Evolutionary conservation across 495 filamentous ascomycete species (phyloP).

Genomic region (Xylaria castorea): DNA sequence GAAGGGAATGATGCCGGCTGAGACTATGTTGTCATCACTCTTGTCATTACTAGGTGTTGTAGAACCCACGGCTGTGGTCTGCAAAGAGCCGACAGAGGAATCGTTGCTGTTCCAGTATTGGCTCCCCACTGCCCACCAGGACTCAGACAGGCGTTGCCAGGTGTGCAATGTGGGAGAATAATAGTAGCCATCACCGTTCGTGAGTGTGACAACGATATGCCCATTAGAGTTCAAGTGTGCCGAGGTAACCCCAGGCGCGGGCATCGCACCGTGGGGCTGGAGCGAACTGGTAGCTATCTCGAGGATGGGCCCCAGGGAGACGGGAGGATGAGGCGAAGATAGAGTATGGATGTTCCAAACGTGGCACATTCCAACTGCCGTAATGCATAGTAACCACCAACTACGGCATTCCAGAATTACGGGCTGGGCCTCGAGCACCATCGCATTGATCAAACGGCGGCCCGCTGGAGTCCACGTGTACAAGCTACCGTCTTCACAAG

Average conservation of each 20-base stretch:
- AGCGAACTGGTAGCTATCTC: constrained; percentile 75
- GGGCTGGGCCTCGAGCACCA: constrained; percentile 89
- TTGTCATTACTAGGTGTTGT: constrained; percentile 44
- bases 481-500: constrained; percentile 91
- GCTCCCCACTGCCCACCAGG: constrained; percentile 97
- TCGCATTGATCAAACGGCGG: constrained; percentile 78
- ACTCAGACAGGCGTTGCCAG: constrained; percentile 94
- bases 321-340: constrained; percentile 83
- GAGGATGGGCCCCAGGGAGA: constrained; percentile 87
- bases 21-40: constrained; percentile 67
- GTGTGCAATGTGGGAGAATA: constrained; percentile 82
- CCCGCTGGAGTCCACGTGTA: constrained; percentile 97
- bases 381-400: constrained; percentile 87
- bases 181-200: constrained; percentile 90
- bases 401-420: constrained; percentile 91
- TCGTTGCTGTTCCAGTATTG: constrained; percentile 99
- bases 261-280: constrained; percentile 71
- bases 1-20: constrained; percentile 89
- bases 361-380: constrained; percentile 85
- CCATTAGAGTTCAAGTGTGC: constrained; percentile 89
- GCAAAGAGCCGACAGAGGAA: constrained; percentile 76
- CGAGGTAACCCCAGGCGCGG: constrained; percentile 81
- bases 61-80: constrained; percentile 68
- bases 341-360: constrained; percentile 93
- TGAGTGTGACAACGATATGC: constrained; percentile 80